Conservation (phyloP, 75 land plant genomes). For the Cupressus sempervirens region DNA sequence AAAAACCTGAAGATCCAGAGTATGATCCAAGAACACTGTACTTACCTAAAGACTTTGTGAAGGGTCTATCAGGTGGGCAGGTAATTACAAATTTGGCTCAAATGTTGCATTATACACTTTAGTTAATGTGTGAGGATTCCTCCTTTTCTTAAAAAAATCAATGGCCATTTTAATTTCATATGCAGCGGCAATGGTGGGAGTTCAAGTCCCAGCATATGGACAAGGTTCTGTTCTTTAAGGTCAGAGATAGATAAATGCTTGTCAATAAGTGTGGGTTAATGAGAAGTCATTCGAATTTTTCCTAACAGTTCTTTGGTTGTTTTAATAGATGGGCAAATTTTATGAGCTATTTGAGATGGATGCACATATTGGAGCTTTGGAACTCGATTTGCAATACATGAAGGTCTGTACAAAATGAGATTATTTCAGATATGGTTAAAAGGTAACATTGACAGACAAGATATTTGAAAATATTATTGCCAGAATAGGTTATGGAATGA, state of each 20-base stretch:
- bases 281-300: constrained; percentile 5
- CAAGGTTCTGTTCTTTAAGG: constrained; percentile 95
- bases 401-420: constrained; percentile 45
- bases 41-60: constrained; percentile 73
- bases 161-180: background rate
- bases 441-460: background rate
- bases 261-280: background rate
- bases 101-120: background rate
- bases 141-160: background rate
- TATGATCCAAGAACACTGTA: constrained; percentile 87
- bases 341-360: constrained; percentile 99
- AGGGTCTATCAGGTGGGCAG: constrained; percentile 81
- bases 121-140: background rate
- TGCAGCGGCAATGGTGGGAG: constrained; percentile 98
- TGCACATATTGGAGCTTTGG: constrained; percentile 88
- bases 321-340: constrained; percentile 93
- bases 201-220: constrained; percentile 98
- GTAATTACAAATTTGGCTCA: constrained; percentile 25
- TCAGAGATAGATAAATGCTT: constrained; percentile 12
- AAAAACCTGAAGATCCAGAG: constrained; percentile 58
- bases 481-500: background rate
- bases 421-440: background rate
- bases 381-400: constrained; percentile 98
- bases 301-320: constrained; percentile 1
- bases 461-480: background rate